Conservation (phyloP, 805 yeast genomes). For the Zygosaccharomyces bisporus region DNA sequence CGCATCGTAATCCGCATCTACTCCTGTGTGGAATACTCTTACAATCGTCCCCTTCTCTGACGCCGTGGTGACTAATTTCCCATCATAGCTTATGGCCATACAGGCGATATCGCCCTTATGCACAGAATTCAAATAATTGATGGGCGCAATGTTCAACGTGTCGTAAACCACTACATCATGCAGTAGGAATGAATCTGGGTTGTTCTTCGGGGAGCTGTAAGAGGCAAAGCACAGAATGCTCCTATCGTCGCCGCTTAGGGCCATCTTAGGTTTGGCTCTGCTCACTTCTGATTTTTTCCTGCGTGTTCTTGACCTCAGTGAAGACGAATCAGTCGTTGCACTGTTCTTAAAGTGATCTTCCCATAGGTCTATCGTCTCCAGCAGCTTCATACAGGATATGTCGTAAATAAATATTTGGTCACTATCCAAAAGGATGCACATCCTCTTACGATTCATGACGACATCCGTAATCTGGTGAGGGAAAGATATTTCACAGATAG, state of each 20-base stretch:
- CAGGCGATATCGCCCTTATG: slow-evolving; percentile 34
- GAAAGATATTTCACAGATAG: slow-evolving; percentile 84
- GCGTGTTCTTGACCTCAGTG: slow-evolving; percentile 5
- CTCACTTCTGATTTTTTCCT: slow-evolving; percentile 9
- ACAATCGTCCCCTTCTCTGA: slow-evolving; percentile 70
- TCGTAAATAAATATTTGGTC: slow-evolving; percentile 88
- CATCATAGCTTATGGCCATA: slow-evolving; percentile 52
- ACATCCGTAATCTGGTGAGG: slow-evolving; percentile 71
- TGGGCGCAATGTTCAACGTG: slow-evolving; percentile 64
- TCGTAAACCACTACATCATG: slow-evolving; percentile 69
- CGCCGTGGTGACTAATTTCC: slow-evolving; percentile 59
- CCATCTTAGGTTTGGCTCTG: slow-evolving; percentile 23
- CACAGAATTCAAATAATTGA: slow-evolving; percentile 43
- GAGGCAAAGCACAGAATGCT: slow-evolving; percentile 34
- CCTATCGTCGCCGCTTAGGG: slow-evolving; percentile 32
- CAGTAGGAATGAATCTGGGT: slow-evolving; percentile 45
- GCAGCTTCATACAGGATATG: slow-evolving; percentile 79
- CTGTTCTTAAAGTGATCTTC: slow-evolving; percentile 20
- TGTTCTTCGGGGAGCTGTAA: slow-evolving; percentile 24
- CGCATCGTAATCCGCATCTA: slow-evolving; percentile 36
- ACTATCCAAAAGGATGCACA: slow-evolving; percentile 63
- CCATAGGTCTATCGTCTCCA: slow-evolving; percentile 58
- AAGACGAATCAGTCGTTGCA: slow-evolving; percentile 4
- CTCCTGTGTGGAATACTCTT: slow-evolving; percentile 56
- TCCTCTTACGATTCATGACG: slow-evolving; percentile 74